Evolutionary conservation across 352 stramenopile genomes (phyloP), one percentile per base, ranked within the genome.

Genomic region (Pythium oligandrum): DNA sequence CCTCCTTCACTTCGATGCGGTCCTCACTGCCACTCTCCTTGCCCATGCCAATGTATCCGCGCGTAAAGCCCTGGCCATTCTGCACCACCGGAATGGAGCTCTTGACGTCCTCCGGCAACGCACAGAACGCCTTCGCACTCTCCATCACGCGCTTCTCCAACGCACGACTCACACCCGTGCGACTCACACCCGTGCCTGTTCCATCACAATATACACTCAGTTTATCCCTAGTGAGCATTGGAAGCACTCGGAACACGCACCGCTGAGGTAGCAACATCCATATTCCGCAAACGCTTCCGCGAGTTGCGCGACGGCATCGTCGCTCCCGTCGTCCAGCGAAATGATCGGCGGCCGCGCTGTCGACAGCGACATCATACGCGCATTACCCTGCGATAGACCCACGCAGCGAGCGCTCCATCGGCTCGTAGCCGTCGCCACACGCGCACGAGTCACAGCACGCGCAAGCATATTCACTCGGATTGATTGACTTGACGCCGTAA

Each of bases 1-100:
- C 79, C 52, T 92, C 82, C 51, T 92, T 92, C 35, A 92, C 82
- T 50, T 92, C 78, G 32, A 91, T 79, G 39, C 75, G 74, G 43
- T 89, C 78, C n/a, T 66, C 67, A 57, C 77, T 89, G 48, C 82
- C 78, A 60, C 82, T 90, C 59, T 92, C 82, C 56, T 82, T 84
- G 45, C 82, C 82, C 36, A 92, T 69, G 33, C 78, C 79, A 53
- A 92, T 90, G 71, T 78, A 90, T 6, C 82, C 82, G 40, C 82
- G 82, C 53, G 80, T 89, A 55, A 92, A 92, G 0, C 82, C 82
- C 39, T 86, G 60, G 47, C 68, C 74, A 40, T 84, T 82, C 58
- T 79, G 68, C 44, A 77, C 70, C 36, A 85, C 74, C 8, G 78
- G 75, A 40, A 88, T 90, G 5, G 60, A 68, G 10, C 66, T 53